Conservation (phyloP, 108 stramenopile species). For the Mayamaea pseudoterrestris region DNA sequence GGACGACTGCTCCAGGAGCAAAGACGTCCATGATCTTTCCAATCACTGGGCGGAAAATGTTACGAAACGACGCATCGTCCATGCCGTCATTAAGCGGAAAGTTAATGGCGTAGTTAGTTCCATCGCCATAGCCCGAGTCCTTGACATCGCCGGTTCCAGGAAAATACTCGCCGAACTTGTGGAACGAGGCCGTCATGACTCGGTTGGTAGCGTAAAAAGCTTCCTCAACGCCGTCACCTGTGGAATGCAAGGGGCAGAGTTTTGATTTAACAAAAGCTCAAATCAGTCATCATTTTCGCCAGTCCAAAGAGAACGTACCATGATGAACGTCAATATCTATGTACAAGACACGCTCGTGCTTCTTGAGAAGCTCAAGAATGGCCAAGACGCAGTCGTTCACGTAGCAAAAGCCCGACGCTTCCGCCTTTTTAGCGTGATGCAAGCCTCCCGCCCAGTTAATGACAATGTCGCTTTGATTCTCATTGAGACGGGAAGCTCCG, state of each 20-base stretch:
- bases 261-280: too few relatives aligned
- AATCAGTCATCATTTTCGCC: too few relatives aligned
- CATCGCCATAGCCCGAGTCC: conserved; percentile 80
- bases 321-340: conserved; percentile 99
- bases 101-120: conserved; percentile 97
- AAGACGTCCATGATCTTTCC: conserved; percentile 94
- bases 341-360: conserved; percentile 98
- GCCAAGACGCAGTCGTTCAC: conserved; percentile 99
- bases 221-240: conserved; percentile 95
- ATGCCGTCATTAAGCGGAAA: conserved; percentile 94
- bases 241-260: too few relatives aligned
- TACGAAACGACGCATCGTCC: conserved; percentile 78
- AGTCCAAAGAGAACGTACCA: too few relatives aligned
- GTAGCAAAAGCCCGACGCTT: conserved; percentile 98
- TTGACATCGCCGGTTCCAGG: conserved; percentile 85
- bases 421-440: conserved; percentile 98
- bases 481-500: conserved; percentile 92
- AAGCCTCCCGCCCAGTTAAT: conserved; percentile 99
- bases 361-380: conserved; percentile 97
- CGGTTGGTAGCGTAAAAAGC: conserved; percentile 98
- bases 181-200: conserved; percentile 97
- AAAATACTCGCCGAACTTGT: conserved; percentile 99
- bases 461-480: conserved; percentile 84
- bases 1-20: conserved; percentile 91
- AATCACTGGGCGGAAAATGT: conserved; percentile 91